Percentiles rank a stretch among this genome's conserved stretches.
Evolutionary conservation across 306 rosid species (phyloP).

Genomic region (Rosa rugosa): DNA sequence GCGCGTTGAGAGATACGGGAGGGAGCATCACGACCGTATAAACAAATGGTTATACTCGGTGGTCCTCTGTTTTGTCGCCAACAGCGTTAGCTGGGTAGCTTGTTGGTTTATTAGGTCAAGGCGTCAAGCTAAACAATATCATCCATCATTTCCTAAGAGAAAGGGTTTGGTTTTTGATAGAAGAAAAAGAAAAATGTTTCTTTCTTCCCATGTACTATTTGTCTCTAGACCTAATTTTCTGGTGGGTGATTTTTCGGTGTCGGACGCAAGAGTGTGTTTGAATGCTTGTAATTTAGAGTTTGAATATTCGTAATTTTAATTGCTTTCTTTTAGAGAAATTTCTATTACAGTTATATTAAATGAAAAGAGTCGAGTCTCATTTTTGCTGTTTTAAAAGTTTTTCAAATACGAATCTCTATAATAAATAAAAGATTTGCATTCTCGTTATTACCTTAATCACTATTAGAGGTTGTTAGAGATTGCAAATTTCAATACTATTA

Average conservation of each 20-base stretch:
- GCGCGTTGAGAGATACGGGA: not conserved
- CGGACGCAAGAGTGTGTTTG: not conserved
- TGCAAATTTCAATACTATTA: too few species aligned
- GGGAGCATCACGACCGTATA: not conserved
- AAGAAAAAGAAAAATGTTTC: not conserved
- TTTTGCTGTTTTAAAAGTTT: too few species aligned
- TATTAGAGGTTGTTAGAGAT: too few species aligned
- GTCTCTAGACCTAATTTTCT: not conserved
- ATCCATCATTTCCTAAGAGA: not conserved
- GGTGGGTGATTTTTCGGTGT: not conserved
- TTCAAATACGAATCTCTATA: not conserved
- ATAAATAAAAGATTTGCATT: not conserved
- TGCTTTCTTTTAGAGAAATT: too few species aligned
- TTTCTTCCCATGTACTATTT: not conserved
- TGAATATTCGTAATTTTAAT: not conserved
- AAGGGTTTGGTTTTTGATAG: not conserved
- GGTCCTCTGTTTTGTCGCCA: conserved; percentile 1
- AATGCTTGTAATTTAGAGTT: not conserved
- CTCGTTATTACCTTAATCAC: not conserved
- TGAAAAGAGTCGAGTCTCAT: not conserved
- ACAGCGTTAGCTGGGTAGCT: not conserved
- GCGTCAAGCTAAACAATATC: too few species aligned
- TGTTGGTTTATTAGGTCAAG: not conserved
- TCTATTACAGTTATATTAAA: not conserved
- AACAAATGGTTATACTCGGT: not conserved